Percentiles rank a stretch among this genome's conserved stretches.
These are phyloP conservation scores for Eleusine indica DNA, from an alignment of 176 grass and related monocot species.

Conservation along the genomic window DNA sequence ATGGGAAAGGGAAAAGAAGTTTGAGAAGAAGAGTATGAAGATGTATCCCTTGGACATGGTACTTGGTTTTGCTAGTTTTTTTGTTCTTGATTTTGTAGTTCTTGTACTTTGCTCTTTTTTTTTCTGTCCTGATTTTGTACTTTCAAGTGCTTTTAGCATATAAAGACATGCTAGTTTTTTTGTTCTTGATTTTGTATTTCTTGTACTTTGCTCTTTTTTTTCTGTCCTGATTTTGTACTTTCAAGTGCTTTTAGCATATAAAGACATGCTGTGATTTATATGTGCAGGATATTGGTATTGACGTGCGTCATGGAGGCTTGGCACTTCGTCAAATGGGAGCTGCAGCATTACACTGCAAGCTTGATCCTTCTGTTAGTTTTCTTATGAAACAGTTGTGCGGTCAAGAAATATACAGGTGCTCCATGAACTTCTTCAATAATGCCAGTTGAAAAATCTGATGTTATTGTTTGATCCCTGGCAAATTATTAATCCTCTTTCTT, in stretches of 20 bases:
- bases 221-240: background rate
- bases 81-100: background rate
- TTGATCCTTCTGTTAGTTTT: slow-evolving; percentile 60
- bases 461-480: background rate
- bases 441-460: background rate
- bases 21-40: slow-evolving; percentile 67
- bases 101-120: slow-evolving; percentile 38
- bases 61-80: background rate
- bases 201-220: slow-evolving; percentile 31
- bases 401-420: slow-evolving; percentile 84
- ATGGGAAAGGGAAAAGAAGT: slow-evolving; percentile 85
- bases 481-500: background rate
- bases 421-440: background rate
- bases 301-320: slow-evolving; percentile 64
- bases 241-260: background rate
- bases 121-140: background rate
- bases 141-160: background rate
- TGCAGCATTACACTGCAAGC: slow-evolving; percentile 69
- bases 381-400: slow-evolving; percentile 78
- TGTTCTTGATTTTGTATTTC: background rate
- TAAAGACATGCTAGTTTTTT: background rate
- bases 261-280: background rate
- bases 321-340: slow-evolving; percentile 54
- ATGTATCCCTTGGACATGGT: slow-evolving; percentile 93
- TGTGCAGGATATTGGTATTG: slow-evolving; percentile 63